Percentiles rank a stretch among this genome's conserved stretches.
Evolutionary conservation across 306 rosid genomes (phyloP).

Genomic region (Medicago arabica): DNA sequence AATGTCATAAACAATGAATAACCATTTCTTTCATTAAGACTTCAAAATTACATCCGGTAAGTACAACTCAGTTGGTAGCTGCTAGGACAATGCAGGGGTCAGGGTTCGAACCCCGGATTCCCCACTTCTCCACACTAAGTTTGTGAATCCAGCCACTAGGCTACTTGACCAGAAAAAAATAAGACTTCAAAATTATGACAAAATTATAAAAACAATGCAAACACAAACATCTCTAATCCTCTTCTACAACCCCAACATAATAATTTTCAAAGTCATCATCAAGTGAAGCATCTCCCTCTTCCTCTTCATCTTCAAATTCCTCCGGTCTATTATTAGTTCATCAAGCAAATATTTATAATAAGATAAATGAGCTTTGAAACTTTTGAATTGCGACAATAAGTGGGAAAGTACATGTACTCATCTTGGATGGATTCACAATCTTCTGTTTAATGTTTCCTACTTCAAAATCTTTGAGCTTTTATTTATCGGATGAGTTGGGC

Average conservation of each 20-base stretch:
- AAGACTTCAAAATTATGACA: background rate
- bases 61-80: no score
- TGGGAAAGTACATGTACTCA: constrained; percentile 4
- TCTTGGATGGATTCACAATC: background rate
- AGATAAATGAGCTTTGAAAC: constrained; percentile 21
- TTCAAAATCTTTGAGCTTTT: background rate
- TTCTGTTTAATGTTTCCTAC: background rate
- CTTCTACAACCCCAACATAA: background rate
- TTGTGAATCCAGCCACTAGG: no score
- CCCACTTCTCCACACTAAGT: no score
- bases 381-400: background rate
- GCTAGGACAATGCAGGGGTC: no score
- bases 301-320: background rate
- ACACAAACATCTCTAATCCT: background rate
- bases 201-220: background rate
- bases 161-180: no score
- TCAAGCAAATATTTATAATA: constrained; percentile 16
- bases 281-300: no score
- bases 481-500: background rate
- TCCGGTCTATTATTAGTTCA: background rate
- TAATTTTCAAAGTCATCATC: background rate
- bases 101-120: no score
- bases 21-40: background rate
- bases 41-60: background rate
- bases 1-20: background rate